A percentile compares a stretch with the other conserved stretches of the same genome.
phyloP scores from a whole-genome alignment of 2,329 filamentous ascomycete genomes.

The Lizonia empirigonia region DNA sequence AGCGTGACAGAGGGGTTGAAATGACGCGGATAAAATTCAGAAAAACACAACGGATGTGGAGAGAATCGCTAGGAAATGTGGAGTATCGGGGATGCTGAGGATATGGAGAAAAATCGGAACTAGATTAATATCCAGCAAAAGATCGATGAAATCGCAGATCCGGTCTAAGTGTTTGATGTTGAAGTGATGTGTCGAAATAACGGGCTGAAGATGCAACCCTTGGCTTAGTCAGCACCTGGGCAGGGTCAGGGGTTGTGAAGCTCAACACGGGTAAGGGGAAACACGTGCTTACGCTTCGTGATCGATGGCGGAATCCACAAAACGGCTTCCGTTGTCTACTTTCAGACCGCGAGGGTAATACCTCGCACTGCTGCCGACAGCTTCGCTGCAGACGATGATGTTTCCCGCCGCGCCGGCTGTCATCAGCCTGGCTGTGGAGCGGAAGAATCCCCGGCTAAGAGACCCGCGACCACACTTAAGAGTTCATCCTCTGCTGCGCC shows the following conservation, averaged over 20 bases:
- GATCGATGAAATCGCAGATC: not conserved
- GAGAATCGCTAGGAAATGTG: not conserved
- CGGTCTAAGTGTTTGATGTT: not conserved
- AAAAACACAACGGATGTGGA: not conserved
- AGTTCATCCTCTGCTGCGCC: slow-evolving; percentile 19
- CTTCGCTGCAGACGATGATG: not conserved
- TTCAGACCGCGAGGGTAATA: not conserved
- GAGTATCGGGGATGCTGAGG: not conserved
- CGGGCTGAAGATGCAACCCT: too few relatives aligned
- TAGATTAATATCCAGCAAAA: not conserved
- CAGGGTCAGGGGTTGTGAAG: too few relatives aligned
- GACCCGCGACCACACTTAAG: slow-evolving; percentile 15
- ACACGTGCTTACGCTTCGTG: too few relatives aligned
- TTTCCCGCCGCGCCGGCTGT: slow-evolving; percentile 10
- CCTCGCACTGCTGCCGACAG: not conserved
- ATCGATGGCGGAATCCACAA: too few relatives aligned
- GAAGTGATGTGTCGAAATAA: not conserved
- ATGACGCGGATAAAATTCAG: not conserved
- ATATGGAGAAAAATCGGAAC: not conserved
- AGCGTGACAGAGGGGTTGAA: not conserved
- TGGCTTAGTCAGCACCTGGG: too few relatives aligned
- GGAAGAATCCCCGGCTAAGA: slow-evolving; percentile 45
- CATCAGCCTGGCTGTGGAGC: slow-evolving; percentile 19
- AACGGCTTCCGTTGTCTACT: not conserved
- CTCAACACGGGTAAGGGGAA: too few relatives aligned